phyloP scores from a whole-genome alignment of 371 early-diverging fungal genomes.

The Mortierella sp. region DNA sequence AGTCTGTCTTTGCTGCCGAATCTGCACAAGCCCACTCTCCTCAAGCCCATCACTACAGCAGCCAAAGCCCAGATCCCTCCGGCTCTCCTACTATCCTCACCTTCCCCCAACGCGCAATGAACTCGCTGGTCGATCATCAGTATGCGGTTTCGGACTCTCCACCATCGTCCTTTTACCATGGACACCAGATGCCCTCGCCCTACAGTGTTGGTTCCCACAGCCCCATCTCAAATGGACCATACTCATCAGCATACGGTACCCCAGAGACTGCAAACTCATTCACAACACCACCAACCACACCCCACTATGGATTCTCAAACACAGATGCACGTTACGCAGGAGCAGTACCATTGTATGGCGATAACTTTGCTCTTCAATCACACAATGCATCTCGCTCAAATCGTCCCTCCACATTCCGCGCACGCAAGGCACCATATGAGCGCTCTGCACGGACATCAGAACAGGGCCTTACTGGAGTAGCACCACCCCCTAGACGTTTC shows the following conservation, averaged over 20 bases:
- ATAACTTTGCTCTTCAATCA: constrained; percentile 39
- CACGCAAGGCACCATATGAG: constrained; percentile 53
- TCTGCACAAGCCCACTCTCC: constrained; percentile 28
- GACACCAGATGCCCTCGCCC: constrained; percentile 38
- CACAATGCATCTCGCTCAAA: constrained; percentile 21
- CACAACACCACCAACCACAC: constrained; percentile 53
- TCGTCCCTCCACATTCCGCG: constrained; percentile 27
- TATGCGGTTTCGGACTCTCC: constrained; percentile 46
- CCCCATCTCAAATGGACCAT: constrained; percentile 42
- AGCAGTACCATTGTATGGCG: constrained; percentile 33
- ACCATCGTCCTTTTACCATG: constrained; percentile 42
- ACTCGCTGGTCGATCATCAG: constrained; percentile 56
- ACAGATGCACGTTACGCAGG: constrained; percentile 36
- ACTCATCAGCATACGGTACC: constrained; percentile 33
- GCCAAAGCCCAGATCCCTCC: constrained; percentile 54
- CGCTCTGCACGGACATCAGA: constrained; percentile 20
- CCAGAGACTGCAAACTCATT: constrained; percentile 22
- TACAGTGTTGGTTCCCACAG: constrained; percentile 49
- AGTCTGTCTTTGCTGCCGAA: constrained; percentile 28
- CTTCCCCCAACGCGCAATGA: constrained; percentile 48
- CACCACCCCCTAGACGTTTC: constrained; percentile 50
- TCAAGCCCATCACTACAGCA: constrained; percentile 40
- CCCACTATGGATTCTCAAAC: constrained; percentile 50
- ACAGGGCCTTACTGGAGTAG: constrained; percentile 13
- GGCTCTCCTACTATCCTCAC: constrained; percentile 40